A percentile compares a stretch with the other conserved stretches of the same genome.
Evolutionary conservation across 2,329 filamentous ascomycete genomes (phyloP).

Genomic region (Biscogniauxia sp.): DNA sequence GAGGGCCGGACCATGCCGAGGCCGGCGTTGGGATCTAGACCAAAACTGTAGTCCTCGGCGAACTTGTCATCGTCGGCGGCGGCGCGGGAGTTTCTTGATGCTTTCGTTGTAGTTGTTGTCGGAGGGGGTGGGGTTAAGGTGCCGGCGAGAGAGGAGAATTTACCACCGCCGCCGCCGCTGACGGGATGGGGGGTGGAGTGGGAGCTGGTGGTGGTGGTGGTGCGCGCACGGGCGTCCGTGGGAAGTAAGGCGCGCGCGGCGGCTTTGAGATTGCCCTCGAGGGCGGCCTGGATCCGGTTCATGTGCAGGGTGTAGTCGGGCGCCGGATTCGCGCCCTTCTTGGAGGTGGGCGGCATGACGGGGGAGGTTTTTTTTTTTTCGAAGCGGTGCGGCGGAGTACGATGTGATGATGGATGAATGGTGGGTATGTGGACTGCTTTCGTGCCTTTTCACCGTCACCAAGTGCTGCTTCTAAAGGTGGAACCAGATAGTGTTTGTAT

Average conservation of each 20-base stretch:
- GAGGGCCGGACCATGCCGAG: slow-evolving; percentile 17
- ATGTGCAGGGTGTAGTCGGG: slow-evolving; percentile 30
- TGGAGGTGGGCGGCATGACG: slow-evolving; percentile 1
- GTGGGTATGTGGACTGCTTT: no score
- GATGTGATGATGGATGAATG: no score
- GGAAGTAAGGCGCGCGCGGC: slow-evolving; percentile 11
- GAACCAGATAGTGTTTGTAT: no score
- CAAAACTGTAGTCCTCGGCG: slow-evolving; percentile 22
- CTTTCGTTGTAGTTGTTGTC: not conserved
- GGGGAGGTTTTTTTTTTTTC: no score
- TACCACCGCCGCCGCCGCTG: not conserved
- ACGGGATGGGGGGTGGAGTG: not conserved
- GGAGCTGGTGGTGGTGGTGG: slow-evolving; percentile 1
- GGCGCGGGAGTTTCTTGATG: slow-evolving; percentile 1
- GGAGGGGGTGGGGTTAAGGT: slow-evolving; percentile 2
- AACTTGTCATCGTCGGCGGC: slow-evolving; percentile 12
- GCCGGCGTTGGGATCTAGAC: slow-evolving; percentile 27
- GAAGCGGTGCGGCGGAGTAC: no score
- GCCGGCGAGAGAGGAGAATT: slow-evolving; percentile 18
- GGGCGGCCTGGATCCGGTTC: slow-evolving; percentile 30
- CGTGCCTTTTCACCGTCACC: no score
- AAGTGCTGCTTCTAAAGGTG: no score
- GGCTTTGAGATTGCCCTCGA: slow-evolving; percentile 21
- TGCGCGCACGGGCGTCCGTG: slow-evolving; percentile 9
- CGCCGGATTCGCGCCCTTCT: slow-evolving; percentile 29